Conservation (phyloP, 2,329 filamentous ascomycete species). For the Lasiodiplodia sp. region DNA sequence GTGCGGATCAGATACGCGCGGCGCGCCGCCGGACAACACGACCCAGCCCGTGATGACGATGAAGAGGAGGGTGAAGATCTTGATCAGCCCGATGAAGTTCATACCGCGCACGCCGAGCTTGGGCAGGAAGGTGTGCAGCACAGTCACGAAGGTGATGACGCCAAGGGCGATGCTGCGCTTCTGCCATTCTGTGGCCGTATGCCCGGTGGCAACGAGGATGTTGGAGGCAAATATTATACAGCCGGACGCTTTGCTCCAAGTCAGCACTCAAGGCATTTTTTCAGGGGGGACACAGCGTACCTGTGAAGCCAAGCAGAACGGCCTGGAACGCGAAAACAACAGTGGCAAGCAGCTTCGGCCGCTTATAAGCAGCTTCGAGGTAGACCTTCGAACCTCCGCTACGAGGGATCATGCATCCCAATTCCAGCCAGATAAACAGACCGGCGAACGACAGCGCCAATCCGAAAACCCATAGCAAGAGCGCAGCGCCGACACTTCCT, state of each 20-base stretch:
- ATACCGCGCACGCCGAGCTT: conserved; percentile 47
- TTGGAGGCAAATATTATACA: conserved; percentile 75
- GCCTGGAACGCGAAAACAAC: conserved; percentile 70
- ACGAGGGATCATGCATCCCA: conserved; percentile 73
- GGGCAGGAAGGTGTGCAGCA: conserved; percentile 48
- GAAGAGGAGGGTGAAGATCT: conserved; percentile 47
- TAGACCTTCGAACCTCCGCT: conserved; percentile 74
- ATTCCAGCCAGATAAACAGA: conserved; percentile 69
- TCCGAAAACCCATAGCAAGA: conserved; percentile 69
- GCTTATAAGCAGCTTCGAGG: conserved; percentile 71
- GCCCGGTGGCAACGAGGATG: conserved; percentile 64
- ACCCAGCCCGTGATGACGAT: conserved; percentile 47
- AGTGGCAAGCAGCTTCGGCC: conserved; percentile 69
- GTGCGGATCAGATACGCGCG: conserved; percentile 37
- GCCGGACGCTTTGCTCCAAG: conserved; percentile 61
- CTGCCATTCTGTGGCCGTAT: conserved; percentile 59
- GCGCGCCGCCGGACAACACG: conserved; percentile 40
- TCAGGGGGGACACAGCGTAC: background rate
- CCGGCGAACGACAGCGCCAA: conserved; percentile 68
- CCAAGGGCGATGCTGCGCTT: conserved; percentile 57
- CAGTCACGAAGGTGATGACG: conserved; percentile 47
- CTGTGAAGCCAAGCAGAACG: conserved; percentile 65
- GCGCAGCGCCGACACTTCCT: conserved; percentile 70
- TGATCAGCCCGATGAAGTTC: conserved; percentile 51
- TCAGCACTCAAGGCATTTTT: background rate